Base-by-base conservation (phyloP, 2,329 filamentous ascomycete species). In the Aureobasidium sp. region DNA sequence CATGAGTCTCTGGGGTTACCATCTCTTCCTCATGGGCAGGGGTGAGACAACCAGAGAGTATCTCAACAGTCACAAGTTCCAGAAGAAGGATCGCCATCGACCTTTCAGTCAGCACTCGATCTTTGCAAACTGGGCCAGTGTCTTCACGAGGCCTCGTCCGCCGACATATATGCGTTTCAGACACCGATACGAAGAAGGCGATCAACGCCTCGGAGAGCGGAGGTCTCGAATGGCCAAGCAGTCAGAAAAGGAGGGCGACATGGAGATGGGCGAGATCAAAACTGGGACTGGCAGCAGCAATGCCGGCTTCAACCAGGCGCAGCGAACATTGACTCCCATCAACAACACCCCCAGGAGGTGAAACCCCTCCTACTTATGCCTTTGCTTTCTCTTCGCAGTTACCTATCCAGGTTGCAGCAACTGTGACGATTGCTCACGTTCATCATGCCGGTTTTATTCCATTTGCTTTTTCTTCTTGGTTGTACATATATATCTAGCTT, bases 41-140 rank as follows among this genome's bases (percentile, higher is more conserved):
- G 94, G 93, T 51, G 93, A 99, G 77, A 99, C 93, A 0, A 99
- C 94, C 0, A 82, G 94, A 66, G 94, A 99, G 74, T 96, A 96
- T 72, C 84, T 99, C 65, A 96, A 95, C 74, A 92, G 89, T 4
- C 90, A 96, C 74, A 97, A 97, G 74, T 97, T 99, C 71, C 78
- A 87, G 64, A 95, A 94, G 75, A 87, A 88, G 67, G 93, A 99
- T 71, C 85, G 94, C 13, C 95, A 96, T 74, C 81, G 92, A 45
- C 90, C 94, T 1, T 99, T 95, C 68, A 92, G 85, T 1, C 91
- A 95, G 69, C 86, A 85, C 37, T 87, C 78, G 65, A 77, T 87
- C 50, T 73, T 88, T 68, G 86, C 81, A 68, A 99, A 99, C 73
- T 91, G 89, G 82, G 74, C 89, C 38, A 82, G 86, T 8, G 91